Conservation (phyloP, 345 rosid genomes). For the Gossypium bickii region DNA sequence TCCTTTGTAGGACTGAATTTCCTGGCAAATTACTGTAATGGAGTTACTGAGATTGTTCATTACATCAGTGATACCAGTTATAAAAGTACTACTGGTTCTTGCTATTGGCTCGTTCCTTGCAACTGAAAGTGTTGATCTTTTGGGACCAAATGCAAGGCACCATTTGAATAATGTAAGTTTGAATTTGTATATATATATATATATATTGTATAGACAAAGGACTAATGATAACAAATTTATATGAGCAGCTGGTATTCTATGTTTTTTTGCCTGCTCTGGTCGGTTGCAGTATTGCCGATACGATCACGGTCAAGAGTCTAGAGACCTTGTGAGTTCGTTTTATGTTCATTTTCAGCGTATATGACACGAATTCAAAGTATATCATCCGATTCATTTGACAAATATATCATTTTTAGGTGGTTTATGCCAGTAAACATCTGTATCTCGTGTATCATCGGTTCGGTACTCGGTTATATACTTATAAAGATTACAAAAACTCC, state of each 20-base stretch:
- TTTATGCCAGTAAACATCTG: slow-evolving; percentile 50
- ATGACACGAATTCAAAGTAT: background rate
- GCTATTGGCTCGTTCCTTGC: slow-evolving; percentile 30
- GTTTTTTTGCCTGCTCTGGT: slow-evolving; percentile 31
- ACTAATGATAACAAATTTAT: background rate
- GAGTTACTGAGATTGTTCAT: slow-evolving; percentile 25
- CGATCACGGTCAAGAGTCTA: slow-evolving; percentile 21
- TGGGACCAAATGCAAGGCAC: slow-evolving; percentile 18
- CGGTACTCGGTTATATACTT: slow-evolving; percentile 36
- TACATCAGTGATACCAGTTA: slow-evolving; percentile 31
- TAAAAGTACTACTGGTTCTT: slow-evolving; percentile 33
- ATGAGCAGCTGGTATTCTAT: slow-evolving; percentile 30
- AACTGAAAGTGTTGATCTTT: slow-evolving; percentile 20
- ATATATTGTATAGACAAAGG: background rate
- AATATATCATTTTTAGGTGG: slow-evolving; percentile 32
- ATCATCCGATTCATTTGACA: background rate
- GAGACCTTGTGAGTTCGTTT: slow-evolving; percentile 28
- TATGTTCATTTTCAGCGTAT: background rate
- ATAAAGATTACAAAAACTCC: slow-evolving; percentile 35
- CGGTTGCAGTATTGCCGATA: slow-evolving; percentile 25
- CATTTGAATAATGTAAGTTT: slow-evolving; percentile 13
- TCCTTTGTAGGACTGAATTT: background rate
- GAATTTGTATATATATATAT: background rate
- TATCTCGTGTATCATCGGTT: slow-evolving; percentile 30
- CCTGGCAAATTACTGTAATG: slow-evolving; percentile 14